Base-by-base conservation (phyloP, 1,284 basidiomycete species). In the Austropuccinia psidii region DNA sequence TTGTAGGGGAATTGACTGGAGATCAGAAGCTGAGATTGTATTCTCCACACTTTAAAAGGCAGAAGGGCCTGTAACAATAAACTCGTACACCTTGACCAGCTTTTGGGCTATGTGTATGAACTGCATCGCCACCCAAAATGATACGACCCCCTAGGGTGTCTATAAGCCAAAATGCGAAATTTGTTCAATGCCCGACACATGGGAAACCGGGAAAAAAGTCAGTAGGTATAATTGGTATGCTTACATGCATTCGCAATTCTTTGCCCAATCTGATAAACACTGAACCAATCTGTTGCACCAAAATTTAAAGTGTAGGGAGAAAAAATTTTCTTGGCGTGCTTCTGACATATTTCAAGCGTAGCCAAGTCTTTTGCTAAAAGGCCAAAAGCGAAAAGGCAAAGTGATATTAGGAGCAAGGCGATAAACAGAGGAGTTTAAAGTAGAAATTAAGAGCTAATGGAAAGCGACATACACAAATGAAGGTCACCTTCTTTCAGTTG, bases 71-170 rank as follows among this genome's bases (percentile, higher is more conserved):
- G 17, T 41, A 27, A 21, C 49, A n/a, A 8, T 60, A 39, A 60
- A 35, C 29, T n/a, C 62, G 39, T 19, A 29, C 68, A 54, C 80
- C 77, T 78, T 79, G 76, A 61, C 81, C 75, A 77, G 77, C 81
- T 77, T 82, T 82, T 35, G 82, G 82, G 29, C 79, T 80, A 76
- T 82, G 81, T 7, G 82, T 82, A 77, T 82, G 81, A 67, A 81
- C 81, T 6, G 81, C 81, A 74, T 82, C 82, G 41, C 82, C 82
- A 24, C 80, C 81, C 31, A 82, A 76, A 74, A 82, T 78, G 75
- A 82, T 79, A 39, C 80, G 75, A 29, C 78, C 76, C 5, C 79
- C 79, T 62, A 76, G 76, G 4, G 76, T 77, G 35, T 78, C 78
- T 73, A 77, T 76, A 37, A 77, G 75, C 43, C 11, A n/a, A n/a